Base-by-base conservation (phyloP, 768 basidiomycete genomes). In the Thelephora ganbajun region DNA sequence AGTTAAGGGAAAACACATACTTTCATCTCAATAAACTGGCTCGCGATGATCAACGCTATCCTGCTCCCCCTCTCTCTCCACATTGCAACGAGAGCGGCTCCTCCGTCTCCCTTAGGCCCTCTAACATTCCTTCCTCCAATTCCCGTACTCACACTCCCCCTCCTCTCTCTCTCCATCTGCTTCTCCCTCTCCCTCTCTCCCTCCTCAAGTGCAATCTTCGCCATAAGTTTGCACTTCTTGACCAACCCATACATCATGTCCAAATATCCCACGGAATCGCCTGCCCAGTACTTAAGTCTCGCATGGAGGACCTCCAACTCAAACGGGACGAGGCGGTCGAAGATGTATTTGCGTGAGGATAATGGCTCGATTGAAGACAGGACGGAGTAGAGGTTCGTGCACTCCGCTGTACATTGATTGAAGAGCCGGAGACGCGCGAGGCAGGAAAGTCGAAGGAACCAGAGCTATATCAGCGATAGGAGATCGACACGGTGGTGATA, bases 331-430 rank as follows among this genome's bases (percentile, higher is more conserved):
- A 83, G 43, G 48, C 68, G 66, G 45, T 77, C 75, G 52, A 83
- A 77, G 41, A 87, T 68, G 58, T 76, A 78, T 39, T 63, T 60
- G 18, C 76, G 79, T 1, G 76, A 64, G 13, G 16, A 46, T 16
- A 44, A 48, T 13, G 56, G 55, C 50, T 51, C 57, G 45, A 57
- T 48, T 12, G 48, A 67, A 51, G 76, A 72, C 42, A 90, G 73
- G 20, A 80, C 79, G 14, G 74, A 64, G 61, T 85, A 90, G 19
- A 91, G 71, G 63, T 87, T 87, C 9, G 75, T 79, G 59, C 82
- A 83, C 64, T 91, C 87, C 19, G 84, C 83, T 1, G 83, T 74
- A n/a, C 80, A 80, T 59, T 91, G 87, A 59, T 89, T 89, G 68
- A 82, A 88, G 43, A 91, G 74, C 42, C 87, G 79, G 41, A 91